Evolutionary conservation across 2,329 filamentous ascomycete species (phyloP).

Genomic region (Hypomyces rosellus): DNA sequence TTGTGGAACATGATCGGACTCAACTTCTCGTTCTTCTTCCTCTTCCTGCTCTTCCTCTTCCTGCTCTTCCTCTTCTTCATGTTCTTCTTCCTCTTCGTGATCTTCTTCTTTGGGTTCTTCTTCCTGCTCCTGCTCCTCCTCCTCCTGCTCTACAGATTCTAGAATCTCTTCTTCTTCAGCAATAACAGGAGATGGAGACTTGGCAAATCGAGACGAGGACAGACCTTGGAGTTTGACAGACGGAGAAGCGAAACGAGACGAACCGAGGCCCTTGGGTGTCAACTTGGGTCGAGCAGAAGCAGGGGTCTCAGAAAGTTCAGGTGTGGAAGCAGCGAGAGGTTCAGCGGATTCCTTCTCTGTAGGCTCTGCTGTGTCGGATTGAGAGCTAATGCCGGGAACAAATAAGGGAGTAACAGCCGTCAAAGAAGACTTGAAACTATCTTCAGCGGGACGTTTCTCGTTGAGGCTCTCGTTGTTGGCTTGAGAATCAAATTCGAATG

Average conservation of each 20-base stretch:
- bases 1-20: conserved; percentile 10
- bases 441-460: conserved; percentile 27
- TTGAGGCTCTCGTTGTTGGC: conserved; percentile 23
- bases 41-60: conserved; percentile 8
- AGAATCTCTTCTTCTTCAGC: conserved; percentile 16
- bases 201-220: conserved; percentile 39
- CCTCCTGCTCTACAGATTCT: conserved; percentile 25
- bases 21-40: conserved; percentile 13
- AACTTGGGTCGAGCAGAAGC: conserved; percentile 25
- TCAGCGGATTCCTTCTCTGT: conserved; percentile 17
- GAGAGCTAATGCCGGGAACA: conserved; percentile 37
- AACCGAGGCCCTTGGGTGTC: conserved; percentile 29
- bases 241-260: conserved; percentile 44
- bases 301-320: conserved; percentile 16
- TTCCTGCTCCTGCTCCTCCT: not conserved
- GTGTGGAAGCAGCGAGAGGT: conserved; percentile 15
- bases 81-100: conserved; percentile 12
- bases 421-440: conserved; percentile 23
- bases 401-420: conserved; percentile 70
- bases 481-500: conserved; percentile 53
- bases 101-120: conserved; percentile 17
- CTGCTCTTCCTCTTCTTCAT: conserved; percentile 17
- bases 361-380: conserved; percentile 16
- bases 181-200: conserved; percentile 27
- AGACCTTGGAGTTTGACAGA: conserved; percentile 37